Base-by-base conservation (phyloP, 1,284 basidiomycete genomes). In the Trichosporon sp. region DNA sequence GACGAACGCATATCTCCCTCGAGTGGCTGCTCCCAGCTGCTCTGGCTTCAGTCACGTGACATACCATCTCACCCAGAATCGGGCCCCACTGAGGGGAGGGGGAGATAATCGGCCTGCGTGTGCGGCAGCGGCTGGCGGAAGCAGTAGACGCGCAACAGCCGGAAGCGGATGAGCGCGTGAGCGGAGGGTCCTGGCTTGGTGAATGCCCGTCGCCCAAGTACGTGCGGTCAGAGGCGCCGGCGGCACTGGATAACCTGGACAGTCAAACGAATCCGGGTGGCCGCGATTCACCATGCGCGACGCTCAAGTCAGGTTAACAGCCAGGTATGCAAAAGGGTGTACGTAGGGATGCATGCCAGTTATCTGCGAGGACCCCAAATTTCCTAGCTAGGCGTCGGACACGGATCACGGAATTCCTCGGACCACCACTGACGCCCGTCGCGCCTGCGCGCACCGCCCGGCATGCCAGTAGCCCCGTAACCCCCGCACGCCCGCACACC, bases 361-460 rank as follows among this genome's bases (percentile, higher is more conserved):
- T 21, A 21, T 21, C 19, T 21, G 40, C 40, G 46, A 29, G 46
- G 46, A 52, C 46, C 46, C 46, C 46, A 29, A 25, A 29, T 52
- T 25, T 25, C 23, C 25, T 25, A 29, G 46, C 7, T 52, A 14
- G 46, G 46, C 46, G 46, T 52, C 46, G 46, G 46, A 52, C 46
- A 52, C 46, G 46, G 46, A 52, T 52, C 46, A 52, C 46, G 46
- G 46, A 52, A 52, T 25, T 52, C 46, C 46, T 52, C 46, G 46
- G 46, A 52, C 46, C 40, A 44, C 40, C 40, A 21, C 40, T 23
- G 40, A n/a, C 40, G 40, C 40, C 40, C 40, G 40, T 21, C 23
- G 40, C 40, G 40, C 40, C 40, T 21, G 40, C 40, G n/a, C 19
- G 40, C 40, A 44, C 23, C n/a, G n/a, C n/a, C n/a, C n/a, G n/a